Percentiles rank a stretch among this genome's conserved stretches.
phyloP scores from a whole-genome alignment of 768 basidiomycete species.

The Mycena galopus region DNA sequence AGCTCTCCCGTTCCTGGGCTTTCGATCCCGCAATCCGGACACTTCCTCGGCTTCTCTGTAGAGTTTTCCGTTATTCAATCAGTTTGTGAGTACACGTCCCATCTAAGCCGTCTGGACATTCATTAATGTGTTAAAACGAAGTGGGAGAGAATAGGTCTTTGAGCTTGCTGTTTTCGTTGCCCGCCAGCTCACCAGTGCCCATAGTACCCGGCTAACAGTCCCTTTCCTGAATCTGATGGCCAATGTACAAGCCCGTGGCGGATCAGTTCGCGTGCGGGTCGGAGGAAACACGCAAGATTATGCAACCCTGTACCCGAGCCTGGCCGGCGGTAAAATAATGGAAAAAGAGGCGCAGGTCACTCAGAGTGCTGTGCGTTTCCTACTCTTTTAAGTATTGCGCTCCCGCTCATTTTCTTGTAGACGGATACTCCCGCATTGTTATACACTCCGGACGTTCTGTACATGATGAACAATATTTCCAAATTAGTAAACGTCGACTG shows the following conservation, averaged over 20 bases:
- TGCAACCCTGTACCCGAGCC: slow-evolving; percentile 54
- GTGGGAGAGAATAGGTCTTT: slow-evolving; percentile 68
- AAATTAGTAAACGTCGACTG: slow-evolving; percentile 72
- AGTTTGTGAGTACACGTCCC: slow-evolving; percentile 47
- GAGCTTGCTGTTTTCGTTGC: slow-evolving; percentile 11
- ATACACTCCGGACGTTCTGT: slow-evolving; percentile 75
- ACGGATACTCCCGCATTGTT: slow-evolving; percentile 79
- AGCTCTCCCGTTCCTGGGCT: slow-evolving; percentile 29
- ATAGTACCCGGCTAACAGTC: slow-evolving; percentile 62
- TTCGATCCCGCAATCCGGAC: slow-evolving; percentile 38
- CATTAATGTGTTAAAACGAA: slow-evolving; percentile 38
- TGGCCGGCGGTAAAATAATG: slow-evolving; percentile 56
- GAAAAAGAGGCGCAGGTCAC: slow-evolving; percentile 57
- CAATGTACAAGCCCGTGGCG: slow-evolving; percentile 68
- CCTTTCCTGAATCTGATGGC: slow-evolving; percentile 78
- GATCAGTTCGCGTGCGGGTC: slow-evolving; percentile 67
- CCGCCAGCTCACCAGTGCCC: slow-evolving; percentile 27
- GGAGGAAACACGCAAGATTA: slow-evolving; percentile 80
- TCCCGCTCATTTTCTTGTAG: slow-evolving; percentile 39
- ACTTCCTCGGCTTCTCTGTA: slow-evolving; percentile 58
- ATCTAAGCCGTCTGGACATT: background rate
- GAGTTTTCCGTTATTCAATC: slow-evolving; percentile 60
- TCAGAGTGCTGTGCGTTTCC: slow-evolving; percentile 55
- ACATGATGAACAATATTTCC: slow-evolving; percentile 75
- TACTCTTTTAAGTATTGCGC: background rate